Base-by-base conservation (phyloP, 2,329 filamentous ascomycete genomes). In the Talaromyces funiculosus region DNA sequence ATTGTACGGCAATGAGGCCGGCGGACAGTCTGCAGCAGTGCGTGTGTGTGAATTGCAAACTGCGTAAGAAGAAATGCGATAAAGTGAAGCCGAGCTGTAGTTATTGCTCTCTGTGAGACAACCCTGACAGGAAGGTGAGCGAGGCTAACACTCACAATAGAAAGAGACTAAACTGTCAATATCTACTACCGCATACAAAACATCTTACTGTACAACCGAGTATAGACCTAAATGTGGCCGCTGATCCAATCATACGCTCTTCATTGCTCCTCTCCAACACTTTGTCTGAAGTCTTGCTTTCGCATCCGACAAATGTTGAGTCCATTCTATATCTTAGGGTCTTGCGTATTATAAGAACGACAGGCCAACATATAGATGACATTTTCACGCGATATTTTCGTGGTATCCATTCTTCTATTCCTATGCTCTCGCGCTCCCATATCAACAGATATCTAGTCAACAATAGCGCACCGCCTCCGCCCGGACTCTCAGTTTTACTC, bases 321-420 rank as follows among this genome's bases (percentile, higher is more conserved):
- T 54, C 49, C 18, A 47, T n/a, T 12, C 24, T 60, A 24, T 53
- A 60, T 16, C 40, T 54, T 2, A 40, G 53, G 10, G 31, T 40
- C 22, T 16, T 54, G 18, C 31, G 40, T 20, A 60, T 60, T 20
- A 61, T 67, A 37, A 57, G 59, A 42, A 51, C 53, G 42, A 64
- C 62, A 1, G 64, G 67, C 2, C 60, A 56, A 29, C 65, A 53
- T 49, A 37, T 69, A 8, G 66, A 68, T 68, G 66, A 70, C 64
- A 65, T 73, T 55, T 67, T 33, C 53, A 62, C 63, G 7, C 63
- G 62, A 16, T 73, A 73, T 53, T 74, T 73, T 43, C 63, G 67
- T 26, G 64, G 69, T 6, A 47, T 73, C 8, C 67, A 73, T 55
- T 45, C 54, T 3, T 68, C 65, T 29, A 47, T 72, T 0, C 71